These are phyloP conservation scores for Quercus phellos DNA, from an alignment of 331 rosid species.

Conservation along the genomic window DNA sequence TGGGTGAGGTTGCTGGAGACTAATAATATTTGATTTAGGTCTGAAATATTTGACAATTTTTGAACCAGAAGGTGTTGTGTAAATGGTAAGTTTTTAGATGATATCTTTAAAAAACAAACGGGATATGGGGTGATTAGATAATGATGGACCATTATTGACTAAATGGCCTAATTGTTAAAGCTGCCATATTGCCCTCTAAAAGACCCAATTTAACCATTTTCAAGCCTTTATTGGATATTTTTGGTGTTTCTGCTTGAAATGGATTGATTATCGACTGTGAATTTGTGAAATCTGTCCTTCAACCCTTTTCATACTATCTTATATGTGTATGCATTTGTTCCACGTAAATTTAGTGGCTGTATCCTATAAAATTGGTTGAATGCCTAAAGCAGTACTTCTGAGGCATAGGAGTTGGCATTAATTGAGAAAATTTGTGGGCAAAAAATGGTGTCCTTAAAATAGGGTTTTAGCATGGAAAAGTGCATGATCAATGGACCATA, in stretches of 20 bases:
- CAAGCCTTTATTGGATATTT: not conserved
- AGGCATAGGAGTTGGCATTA: too few relatives aligned
- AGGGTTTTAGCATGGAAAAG: not conserved
- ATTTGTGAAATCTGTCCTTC: not conserved
- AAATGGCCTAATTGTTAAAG: not conserved
- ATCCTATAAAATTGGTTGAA: too few relatives aligned
- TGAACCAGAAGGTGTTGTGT: not conserved
- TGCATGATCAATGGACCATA: not conserved
- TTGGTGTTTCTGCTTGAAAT: not conserved
- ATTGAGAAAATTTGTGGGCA: too few relatives aligned
- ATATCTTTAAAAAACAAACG: not conserved
- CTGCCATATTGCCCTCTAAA: not conserved
- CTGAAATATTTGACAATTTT: not conserved
- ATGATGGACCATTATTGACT: not conserved
- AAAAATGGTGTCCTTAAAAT: not conserved
- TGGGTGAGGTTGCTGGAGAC: not conserved
- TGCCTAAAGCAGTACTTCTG: too few relatives aligned
- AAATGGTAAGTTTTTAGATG: not conserved
- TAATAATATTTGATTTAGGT: not conserved
- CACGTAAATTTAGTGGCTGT: too few relatives aligned
- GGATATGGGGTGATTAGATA: not conserved
- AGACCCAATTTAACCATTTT: not conserved
- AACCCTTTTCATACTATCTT: too few relatives aligned
- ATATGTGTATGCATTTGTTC: too few relatives aligned
- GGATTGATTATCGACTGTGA: not conserved